Conservation (phyloP, 495 filamentous ascomycete species). For the Opeltia flavorubescens region DNA sequence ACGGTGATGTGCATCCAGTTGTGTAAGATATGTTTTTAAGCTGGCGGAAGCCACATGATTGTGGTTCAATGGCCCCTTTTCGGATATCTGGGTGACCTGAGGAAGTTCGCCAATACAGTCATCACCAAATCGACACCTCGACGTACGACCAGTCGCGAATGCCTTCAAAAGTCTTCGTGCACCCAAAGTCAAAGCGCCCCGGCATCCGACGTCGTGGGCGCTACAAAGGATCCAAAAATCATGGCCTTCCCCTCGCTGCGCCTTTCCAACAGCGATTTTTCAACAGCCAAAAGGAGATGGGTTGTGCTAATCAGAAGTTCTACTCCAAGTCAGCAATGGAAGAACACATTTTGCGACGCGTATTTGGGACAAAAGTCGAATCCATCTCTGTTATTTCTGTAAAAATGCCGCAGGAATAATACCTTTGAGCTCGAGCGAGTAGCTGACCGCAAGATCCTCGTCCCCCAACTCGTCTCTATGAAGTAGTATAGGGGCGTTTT, state of each 20-base stretch:
- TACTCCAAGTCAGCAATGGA: conserved; percentile 16
- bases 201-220: not conserved
- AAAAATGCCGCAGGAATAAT: not conserved
- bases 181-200: not conserved
- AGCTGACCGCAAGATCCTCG: conserved; percentile 44
- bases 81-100: too few species aligned
- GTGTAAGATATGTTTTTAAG: too few species aligned
- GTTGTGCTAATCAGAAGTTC: conserved; percentile 49
- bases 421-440: conserved; percentile 49
- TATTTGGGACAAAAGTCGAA: conserved; percentile 2
- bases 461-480: too few species aligned
- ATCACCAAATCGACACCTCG: too few species aligned
- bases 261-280: conserved; percentile 39
- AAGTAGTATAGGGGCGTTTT: conserved; percentile 27
- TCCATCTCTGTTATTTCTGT: too few species aligned
- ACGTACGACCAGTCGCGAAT: too few species aligned
- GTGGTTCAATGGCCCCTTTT: too few species aligned
- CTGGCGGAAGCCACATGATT: too few species aligned
- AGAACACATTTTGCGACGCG: not conserved
- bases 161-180: too few species aligned
- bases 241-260: conserved; percentile 40
- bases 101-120: too few species aligned
- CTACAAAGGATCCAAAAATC: conserved; percentile 36
- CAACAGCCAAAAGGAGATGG: conserved; percentile 41
- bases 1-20: too few species aligned